These are phyloP conservation scores for Calocybe gambosa DNA, from an alignment of 1,284 basidiomycete species.

Conservation along the genomic window DNA sequence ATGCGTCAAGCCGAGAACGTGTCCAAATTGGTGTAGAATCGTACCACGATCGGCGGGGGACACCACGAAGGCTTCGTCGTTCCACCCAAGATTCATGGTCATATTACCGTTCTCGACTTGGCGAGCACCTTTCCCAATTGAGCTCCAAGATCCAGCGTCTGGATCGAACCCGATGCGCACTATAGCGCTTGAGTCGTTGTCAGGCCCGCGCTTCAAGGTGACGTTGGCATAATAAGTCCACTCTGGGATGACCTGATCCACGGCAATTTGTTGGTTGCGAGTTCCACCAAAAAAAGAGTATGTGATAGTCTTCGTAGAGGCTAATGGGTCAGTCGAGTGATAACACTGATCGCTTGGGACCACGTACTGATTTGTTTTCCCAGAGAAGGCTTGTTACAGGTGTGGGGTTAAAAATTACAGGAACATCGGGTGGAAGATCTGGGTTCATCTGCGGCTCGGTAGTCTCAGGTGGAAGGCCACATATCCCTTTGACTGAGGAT, in stretches of 20 bases:
- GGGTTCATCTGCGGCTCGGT: not conserved
- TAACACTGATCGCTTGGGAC: not conserved
- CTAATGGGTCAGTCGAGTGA: not conserved
- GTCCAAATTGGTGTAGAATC: constrained; percentile 28
- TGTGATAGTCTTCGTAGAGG: constrained; percentile 1
- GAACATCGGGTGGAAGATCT: not conserved
- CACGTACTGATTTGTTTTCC: constrained; percentile 8
- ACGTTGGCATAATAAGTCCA: constrained; percentile 9
- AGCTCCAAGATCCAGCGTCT: constrained; percentile 14
- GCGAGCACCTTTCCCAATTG: constrained; percentile 14
- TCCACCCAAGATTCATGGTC: constrained; percentile 23
- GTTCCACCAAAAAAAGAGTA: constrained; percentile 10
- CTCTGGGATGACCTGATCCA: constrained; percentile 1
- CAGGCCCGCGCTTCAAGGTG: constrained; percentile 1
- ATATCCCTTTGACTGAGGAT: constrained; percentile 3
- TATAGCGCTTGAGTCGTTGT: constrained; percentile 3
- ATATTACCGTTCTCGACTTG: constrained; percentile 2
- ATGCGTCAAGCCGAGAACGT: constrained; percentile 26
- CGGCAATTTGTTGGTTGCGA: constrained; percentile 3
- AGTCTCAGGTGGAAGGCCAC: constrained; percentile 7
- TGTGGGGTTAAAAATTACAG: constrained; percentile 1
- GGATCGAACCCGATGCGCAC: constrained; percentile 6
- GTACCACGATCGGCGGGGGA: constrained; percentile 14
- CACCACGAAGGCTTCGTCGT: constrained; percentile 8
- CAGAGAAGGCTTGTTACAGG: not conserved